A percentile compares a stretch with the other conserved stretches of the same genome.
These are phyloP conservation scores for Russula ochroleuca DNA, from an alignment of 768 basidiomycete species.

Conservation along the genomic window DNA sequence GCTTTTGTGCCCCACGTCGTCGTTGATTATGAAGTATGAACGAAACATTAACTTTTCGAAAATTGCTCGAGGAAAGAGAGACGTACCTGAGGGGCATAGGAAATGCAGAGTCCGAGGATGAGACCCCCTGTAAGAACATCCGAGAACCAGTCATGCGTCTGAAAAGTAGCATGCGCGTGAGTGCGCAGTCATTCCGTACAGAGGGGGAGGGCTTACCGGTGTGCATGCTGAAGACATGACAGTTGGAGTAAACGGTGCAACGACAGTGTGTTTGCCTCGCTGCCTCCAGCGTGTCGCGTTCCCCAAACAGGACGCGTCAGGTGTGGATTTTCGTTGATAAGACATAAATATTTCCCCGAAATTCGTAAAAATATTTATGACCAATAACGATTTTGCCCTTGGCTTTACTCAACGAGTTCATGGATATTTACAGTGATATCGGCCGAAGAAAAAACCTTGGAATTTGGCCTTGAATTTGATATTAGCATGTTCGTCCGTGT, in stretches of 20 bases:
- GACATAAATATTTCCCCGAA: neutral
- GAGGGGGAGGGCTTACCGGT: constrained; percentile 10
- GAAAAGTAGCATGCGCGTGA: neutral
- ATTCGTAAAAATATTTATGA: too few species aligned
- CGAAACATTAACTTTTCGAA: neutral
- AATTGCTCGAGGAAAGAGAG: neutral
- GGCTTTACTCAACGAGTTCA: too few species aligned
- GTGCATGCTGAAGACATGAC: constrained; percentile 24
- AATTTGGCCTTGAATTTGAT: too few species aligned
- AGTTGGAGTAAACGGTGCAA: neutral
- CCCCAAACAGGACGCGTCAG: neutral
- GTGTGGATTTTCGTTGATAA: neutral
- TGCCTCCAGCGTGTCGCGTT: constrained; percentile 1
- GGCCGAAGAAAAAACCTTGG: too few species aligned
- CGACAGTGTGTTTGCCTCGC: neutral
- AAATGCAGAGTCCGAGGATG: constrained; percentile 28
- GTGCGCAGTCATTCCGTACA: neutral
- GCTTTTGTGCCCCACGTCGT: constrained; percentile 41
- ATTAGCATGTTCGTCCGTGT: neutral
- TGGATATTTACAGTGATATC: too few species aligned
- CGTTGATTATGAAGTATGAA: neutral
- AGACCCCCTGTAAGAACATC: constrained; percentile 25
- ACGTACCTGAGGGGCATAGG: constrained; percentile 28
- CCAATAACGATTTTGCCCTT: too few species aligned
- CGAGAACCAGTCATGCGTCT: constrained; percentile 29